Conservation (phyloP, 2,329 filamentous ascomycete species). For the Sporothrix pseudoabietina region DNA sequence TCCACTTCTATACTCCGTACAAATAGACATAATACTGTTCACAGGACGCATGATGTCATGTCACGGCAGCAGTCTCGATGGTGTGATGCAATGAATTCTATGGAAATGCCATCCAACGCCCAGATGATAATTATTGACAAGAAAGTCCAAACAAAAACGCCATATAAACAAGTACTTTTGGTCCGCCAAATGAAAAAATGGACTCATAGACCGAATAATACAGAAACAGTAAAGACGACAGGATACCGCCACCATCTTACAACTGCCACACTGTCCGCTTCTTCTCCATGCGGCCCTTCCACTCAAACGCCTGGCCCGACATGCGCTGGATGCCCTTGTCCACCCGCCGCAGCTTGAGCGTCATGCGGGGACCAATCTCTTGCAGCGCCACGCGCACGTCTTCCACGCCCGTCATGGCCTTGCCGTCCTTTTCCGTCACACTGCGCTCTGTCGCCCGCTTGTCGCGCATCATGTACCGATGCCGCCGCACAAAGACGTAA, state of each 20-base stretch:
- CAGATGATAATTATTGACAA: not conserved
- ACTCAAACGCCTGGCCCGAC: slow-evolving; percentile 79
- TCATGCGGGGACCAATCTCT: slow-evolving; percentile 74
- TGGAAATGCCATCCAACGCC: slow-evolving; percentile 3
- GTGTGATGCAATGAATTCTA: not conserved
- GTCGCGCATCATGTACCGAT: slow-evolving; percentile 91
- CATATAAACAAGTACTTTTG: not conserved
- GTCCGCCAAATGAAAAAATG: not conserved
- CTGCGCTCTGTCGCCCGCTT: slow-evolving; percentile 85
- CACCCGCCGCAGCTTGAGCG: slow-evolving; percentile 83
- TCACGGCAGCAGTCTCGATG: not conserved
- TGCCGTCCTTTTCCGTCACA: slow-evolving; percentile 78
- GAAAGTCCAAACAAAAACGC: not conserved
- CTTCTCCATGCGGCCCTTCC: slow-evolving; percentile 96
- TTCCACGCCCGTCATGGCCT: slow-evolving; percentile 81
- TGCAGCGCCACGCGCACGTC: slow-evolving; percentile 84
- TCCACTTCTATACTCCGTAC: not conserved
- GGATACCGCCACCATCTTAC: slow-evolving; percentile 43
- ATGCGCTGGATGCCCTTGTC: slow-evolving; percentile 77
- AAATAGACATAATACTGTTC: not conserved
- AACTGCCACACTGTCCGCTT: slow-evolving; percentile 90
- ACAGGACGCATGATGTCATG: not conserved
- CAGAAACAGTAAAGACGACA: not conserved
- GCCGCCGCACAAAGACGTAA: slow-evolving; percentile 89
- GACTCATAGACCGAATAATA: not conserved